Percentiles rank a stretch among this genome's conserved stretches.
phyloP scores from a whole-genome alignment of 306 rosid genomes.

The Castanea mollissima region DNA sequence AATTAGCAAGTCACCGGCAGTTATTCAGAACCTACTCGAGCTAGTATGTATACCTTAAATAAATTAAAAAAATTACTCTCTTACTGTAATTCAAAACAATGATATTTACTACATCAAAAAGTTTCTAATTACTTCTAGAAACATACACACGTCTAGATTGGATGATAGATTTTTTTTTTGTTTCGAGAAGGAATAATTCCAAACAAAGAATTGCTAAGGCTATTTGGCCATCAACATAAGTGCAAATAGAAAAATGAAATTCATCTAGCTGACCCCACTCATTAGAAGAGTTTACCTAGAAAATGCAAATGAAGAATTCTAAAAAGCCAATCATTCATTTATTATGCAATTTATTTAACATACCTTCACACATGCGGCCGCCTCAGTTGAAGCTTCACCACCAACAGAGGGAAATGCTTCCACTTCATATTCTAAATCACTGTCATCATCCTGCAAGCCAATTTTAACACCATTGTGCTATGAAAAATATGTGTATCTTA shows the following conservation, averaged over 20 bases:
- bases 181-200: neutral
- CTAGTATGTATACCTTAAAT: neutral
- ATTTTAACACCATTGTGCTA: conserved; percentile 24
- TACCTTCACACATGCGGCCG: conserved; percentile 89
- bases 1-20: neutral
- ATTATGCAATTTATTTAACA: neutral
- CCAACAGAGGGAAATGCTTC: conserved; percentile 55
- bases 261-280: neutral
- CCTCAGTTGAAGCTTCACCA: conserved; percentile 60
- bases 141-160: neutral
- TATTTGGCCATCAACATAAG: neutral
- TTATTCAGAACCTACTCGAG: neutral
- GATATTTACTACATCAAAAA: neutral
- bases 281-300: neutral
- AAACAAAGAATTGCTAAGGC: neutral
- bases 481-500: neutral
- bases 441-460: conserved; percentile 77
- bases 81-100: neutral
- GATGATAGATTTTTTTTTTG: neutral
- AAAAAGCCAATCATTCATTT: neutral
- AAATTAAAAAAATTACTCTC: neutral
- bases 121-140: neutral
- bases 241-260: neutral
- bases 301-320: neutral
- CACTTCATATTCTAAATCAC: conserved; percentile 76